Percentiles rank a stretch among this genome's conserved stretches.
phyloP scores from a whole-genome alignment of 495 filamentous ascomycete genomes.

The Neurospora tetraspora region DNA sequence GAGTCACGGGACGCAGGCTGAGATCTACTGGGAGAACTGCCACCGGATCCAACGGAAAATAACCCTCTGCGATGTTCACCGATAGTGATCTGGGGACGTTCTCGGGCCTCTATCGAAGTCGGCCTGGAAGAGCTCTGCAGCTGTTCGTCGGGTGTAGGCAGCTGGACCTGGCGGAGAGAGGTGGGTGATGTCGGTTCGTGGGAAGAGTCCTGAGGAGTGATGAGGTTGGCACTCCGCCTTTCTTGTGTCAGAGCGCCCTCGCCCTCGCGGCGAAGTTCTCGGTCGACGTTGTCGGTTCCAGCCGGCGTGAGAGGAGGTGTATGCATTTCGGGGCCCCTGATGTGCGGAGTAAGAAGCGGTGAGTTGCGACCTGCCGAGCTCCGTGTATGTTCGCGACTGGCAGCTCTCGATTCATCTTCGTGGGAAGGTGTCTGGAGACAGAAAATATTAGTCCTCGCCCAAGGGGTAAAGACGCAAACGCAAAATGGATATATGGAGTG shows the following conservation, averaged over 20 bases:
- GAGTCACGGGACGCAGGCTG: constrained; percentile 52
- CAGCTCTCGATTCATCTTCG: constrained; percentile 29
- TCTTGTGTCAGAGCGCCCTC: constrained; percentile 19
- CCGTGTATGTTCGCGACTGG: constrained; percentile 25
- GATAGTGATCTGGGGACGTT: constrained; percentile 16
- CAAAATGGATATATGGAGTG: background rate
- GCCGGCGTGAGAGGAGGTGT: constrained; percentile 87
- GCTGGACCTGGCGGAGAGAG: constrained; percentile 9
- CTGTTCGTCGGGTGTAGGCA: constrained; percentile 8
- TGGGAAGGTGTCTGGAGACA: constrained; percentile 31
- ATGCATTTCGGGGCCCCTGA: constrained; percentile 53
- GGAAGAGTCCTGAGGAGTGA: constrained; percentile 48
- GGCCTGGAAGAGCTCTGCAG: constrained; percentile 26
- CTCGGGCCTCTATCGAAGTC: constrained; percentile 30
- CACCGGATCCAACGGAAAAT: constrained; percentile 56
- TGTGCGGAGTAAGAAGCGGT: constrained; percentile 32
- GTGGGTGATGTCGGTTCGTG: constrained; percentile 28
- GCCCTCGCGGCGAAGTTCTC: constrained; percentile 17
- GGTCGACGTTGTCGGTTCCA: constrained; percentile 42
- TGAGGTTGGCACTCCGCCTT: constrained; percentile 42
- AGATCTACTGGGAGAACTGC: constrained; percentile 53
- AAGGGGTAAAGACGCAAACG: background rate
- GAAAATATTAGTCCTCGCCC: constrained; percentile 1
- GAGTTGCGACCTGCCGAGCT: constrained; percentile 31
- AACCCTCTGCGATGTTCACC: constrained; percentile 51